These are phyloP conservation scores for Russula abietina DNA, from an alignment of 768 basidiomycete species.

Conservation along the genomic window DNA sequence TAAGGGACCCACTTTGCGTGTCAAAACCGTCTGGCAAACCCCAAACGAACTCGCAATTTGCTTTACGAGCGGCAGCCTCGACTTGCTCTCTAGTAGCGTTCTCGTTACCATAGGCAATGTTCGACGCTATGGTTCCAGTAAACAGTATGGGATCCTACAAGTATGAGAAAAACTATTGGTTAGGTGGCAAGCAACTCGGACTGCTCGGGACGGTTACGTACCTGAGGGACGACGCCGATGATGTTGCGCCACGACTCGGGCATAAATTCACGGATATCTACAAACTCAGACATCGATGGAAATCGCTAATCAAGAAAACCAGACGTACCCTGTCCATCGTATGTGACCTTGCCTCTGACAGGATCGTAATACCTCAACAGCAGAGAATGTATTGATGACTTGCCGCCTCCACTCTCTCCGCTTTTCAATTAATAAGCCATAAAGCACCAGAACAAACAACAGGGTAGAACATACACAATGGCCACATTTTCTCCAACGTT, in stretches of 20 bases:
- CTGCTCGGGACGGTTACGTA: slow-evolving; percentile 18
- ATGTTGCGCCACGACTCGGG: slow-evolving; percentile 80
- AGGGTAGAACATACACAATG: slow-evolving; percentile 67
- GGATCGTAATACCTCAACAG: slow-evolving; percentile 89
- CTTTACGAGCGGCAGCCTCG: slow-evolving; percentile 80
- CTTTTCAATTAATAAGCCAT: slow-evolving; percentile 35
- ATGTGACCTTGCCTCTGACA: slow-evolving; percentile 71
- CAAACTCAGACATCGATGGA: neutral
- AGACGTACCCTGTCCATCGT: slow-evolving; percentile 71
- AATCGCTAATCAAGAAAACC: neutral
- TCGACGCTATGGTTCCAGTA: slow-evolving; percentile 89
- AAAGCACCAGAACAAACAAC: neutral
- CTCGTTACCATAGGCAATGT: slow-evolving; percentile 84
- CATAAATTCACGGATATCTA: slow-evolving; percentile 84
- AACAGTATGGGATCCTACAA: slow-evolving; percentile 75
- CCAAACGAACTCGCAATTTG: slow-evolving; percentile 96
- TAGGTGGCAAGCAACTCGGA: neutral
- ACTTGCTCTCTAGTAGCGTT: slow-evolving; percentile 75
- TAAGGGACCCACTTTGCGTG: slow-evolving; percentile 63
- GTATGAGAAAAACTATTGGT: neutral
- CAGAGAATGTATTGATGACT: slow-evolving; percentile 85
- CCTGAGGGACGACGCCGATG: slow-evolving; percentile 92
- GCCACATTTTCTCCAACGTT: slow-evolving; percentile 83
- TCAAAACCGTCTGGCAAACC: slow-evolving; percentile 92
- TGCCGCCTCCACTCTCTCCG: slow-evolving; percentile 90